Evolutionary conservation across 805 yeast species (phyloP), one percentile per base, ranked within the genome.

Genomic region (Candida oleophila): DNA sequence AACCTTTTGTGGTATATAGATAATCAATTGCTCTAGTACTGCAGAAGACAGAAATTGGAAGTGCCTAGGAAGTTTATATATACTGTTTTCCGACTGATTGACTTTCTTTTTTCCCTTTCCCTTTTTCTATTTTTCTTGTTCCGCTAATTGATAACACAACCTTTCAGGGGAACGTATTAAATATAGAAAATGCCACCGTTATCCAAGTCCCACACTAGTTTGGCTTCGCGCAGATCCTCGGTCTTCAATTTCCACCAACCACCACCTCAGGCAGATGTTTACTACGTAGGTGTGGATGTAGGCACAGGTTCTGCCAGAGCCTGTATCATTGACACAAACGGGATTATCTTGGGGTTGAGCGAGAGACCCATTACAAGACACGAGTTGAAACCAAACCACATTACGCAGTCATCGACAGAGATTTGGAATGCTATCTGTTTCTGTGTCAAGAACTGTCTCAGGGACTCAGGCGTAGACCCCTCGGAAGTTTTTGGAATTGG

Each of bases 291-390:
- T 45, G 90, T 89, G 5, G 96, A 89, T 61, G 95, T 94, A 21
- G 99, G 99, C n/a, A 91, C 98, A 0, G 99, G 98, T 14, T 87
- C 96, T 2, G 97, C 97, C 4, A 76, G 99, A 53, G 98, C 98
- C 3, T 92, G 96, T 57, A 73, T 94, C 14, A 88, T 92, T 52
- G 94, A 91, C 64, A 79, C 82, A 56, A 72, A 77, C 37, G 98
- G 98, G 42, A 83, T 86, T 38, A 90, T 94, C 44, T 68, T 89
- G 42, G 85, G 89, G 0, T 68, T 90, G 43, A 81, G 91, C 16
- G 90, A 91, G 57, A 77, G 90, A 48, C 87, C 90, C 22, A 87
- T 87, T 51, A 78, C 85, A 47, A 69, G 96, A 69, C 83, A 85
- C 65, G 87, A 87, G 68, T 64, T 88, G 65, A 81, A 83, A 66